Conservation (phyloP, 805 yeast genomes). For the Metschnikowia rubicola region DNA sequence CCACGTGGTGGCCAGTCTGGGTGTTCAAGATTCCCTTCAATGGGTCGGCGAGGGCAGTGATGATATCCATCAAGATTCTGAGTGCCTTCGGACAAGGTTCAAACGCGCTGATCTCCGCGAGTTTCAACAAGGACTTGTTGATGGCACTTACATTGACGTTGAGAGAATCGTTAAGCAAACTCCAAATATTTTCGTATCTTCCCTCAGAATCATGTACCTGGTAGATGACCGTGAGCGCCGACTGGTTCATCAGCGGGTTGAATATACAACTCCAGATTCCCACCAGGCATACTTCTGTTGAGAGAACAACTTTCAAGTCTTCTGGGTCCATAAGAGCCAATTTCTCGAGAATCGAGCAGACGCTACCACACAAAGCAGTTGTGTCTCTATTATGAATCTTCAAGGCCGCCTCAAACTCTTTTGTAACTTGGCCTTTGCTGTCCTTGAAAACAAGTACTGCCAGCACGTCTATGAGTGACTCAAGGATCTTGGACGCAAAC, state of each 20-base stretch:
- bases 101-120: slow-evolving; percentile 47
- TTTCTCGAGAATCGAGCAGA: slow-evolving; percentile 28
- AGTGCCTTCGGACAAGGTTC: slow-evolving; percentile 78
- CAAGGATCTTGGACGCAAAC: slow-evolving; percentile 13
- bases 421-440: slow-evolving; percentile 21
- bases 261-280: slow-evolving; percentile 76
- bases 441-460: slow-evolving; percentile 22
- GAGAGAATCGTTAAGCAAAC: slow-evolving; percentile 45
- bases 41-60: slow-evolving; percentile 62
- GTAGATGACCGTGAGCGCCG: slow-evolving; percentile 66
- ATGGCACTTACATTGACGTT: slow-evolving; percentile 47
- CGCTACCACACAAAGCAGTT: slow-evolving; percentile 17
- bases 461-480: slow-evolving; percentile 19
- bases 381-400: slow-evolving; percentile 33
- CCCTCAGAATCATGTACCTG: slow-evolving; percentile 75
- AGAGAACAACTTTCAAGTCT: slow-evolving; percentile 22
- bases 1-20: slow-evolving; percentile 3
- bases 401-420: slow-evolving; percentile 22
- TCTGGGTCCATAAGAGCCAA: slow-evolving; percentile 30
- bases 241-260: slow-evolving; percentile 63
- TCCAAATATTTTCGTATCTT: slow-evolving; percentile 69
- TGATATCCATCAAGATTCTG: slow-evolving; percentile 70
- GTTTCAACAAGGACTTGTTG: slow-evolving; percentile 41
- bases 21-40: slow-evolving; percentile 50
- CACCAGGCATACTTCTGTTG: slow-evolving; percentile 37